Evolutionary conservation across 352 stramenopile species (phyloP), one percentile per base, ranked within the genome.

Genomic region (Pythium brassicae): DNA sequence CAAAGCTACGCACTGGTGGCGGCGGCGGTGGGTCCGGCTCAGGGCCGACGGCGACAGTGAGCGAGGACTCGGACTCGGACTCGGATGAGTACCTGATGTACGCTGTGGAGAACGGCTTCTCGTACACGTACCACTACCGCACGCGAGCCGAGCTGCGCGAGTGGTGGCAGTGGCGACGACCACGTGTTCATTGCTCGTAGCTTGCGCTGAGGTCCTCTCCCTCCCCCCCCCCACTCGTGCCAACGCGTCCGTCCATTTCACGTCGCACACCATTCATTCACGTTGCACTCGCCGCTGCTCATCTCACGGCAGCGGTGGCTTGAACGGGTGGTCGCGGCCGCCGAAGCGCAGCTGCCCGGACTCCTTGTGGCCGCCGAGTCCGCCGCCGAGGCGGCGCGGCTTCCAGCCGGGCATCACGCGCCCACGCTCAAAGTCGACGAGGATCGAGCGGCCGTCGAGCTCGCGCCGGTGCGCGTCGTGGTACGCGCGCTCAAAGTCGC

Each of bases 381-480:
- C 84, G 10, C 84, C 84, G 17, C 84, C 84, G 17, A 94, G 61
- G n/a, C 84, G 76, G 10, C 84, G 70, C 5, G 84, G 84, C 29
- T 94, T 94, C 84, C 84, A 94, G 1, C 76, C 80, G 15, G 73
- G 70, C 80, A 94, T 91, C 34, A 89, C 76, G 32, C 84, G 74
- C 50, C 74, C 75, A 35, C 84, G 79, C 57, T 94, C 84, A 56
- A 73, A 94, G 37, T 92, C 84, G 39, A 92, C 84, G 14, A 94
- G 67, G 25, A 94, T 76, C 0, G 55, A 55, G 39, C 67, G 76
- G 5, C 76, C 82, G 45, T 94, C 84, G 45, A 92, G 67, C 42
- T 72, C 62, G 0, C 64, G 68, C 22, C 70, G 63, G 57, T 94
- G 75, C n/a, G 74, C 66, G 12, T 69, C 56, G 39, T 65, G 60